phyloP scores from a whole-genome alignment of 23 red algal species.

The Porphyridium purpureum region DNA sequence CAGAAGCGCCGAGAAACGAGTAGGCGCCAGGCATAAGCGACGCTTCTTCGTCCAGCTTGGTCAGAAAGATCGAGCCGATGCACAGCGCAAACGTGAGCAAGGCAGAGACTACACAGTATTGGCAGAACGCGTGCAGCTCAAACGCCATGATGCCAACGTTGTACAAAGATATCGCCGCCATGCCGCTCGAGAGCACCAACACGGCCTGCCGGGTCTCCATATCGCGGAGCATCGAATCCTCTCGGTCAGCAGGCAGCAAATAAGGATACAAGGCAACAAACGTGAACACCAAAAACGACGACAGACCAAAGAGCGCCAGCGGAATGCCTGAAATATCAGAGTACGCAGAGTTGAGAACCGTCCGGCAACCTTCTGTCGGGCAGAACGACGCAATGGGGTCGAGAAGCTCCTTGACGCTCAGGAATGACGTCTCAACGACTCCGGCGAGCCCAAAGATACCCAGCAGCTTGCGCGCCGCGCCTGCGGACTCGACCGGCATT shows the following conservation, averaged over 20 bases:
- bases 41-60: conserved; percentile 1
- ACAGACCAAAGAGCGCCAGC: conserved; percentile 42
- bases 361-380: conserved; percentile 58
- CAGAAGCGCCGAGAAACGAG: not conserved
- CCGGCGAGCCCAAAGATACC: conserved; percentile 28
- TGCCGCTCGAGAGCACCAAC: conserved; percentile 27
- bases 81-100: no score
- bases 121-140: conserved; percentile 62
- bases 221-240: conserved; percentile 20
- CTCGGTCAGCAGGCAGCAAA: conserved; percentile 1
- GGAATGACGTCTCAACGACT: conserved; percentile 36
- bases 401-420: conserved; percentile 70
- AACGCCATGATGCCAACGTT: conserved; percentile 52
- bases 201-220: conserved; percentile 38
- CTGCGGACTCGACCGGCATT: no score
- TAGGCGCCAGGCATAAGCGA: not conserved
- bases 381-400: conserved; percentile 43
- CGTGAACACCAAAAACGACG: conserved; percentile 38
- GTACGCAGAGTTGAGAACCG: conserved; percentile 65
- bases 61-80: conserved; percentile 29
- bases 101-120: conserved; percentile 75
- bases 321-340: conserved; percentile 74
- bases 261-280: conserved; percentile 38
- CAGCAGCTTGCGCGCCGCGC: conserved; percentile 37
- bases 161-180: conserved; percentile 44